A percentile compares a stretch with the other conserved stretches of the same genome.
phyloP scores from a whole-genome alignment of 192 early-diverging fungal genomes.

The Coemansia biformis region DNA sequence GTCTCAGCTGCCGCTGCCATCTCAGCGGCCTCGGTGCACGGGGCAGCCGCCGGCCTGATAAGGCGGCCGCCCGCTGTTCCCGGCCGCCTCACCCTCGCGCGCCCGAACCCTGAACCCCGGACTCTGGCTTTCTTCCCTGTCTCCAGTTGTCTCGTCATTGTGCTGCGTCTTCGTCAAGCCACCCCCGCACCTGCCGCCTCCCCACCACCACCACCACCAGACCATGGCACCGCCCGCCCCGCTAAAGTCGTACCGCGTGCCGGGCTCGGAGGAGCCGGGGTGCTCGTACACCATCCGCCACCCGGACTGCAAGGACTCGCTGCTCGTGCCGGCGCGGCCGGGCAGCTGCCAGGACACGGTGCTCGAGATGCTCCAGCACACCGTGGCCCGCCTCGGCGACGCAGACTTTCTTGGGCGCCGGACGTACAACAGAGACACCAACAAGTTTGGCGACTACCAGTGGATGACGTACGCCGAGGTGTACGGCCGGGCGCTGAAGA shows the following conservation, averaged over 20 bases:
- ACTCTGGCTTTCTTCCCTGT: neutral
- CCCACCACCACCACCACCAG: no score
- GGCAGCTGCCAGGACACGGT: constrained; percentile 34
- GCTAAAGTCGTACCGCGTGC: constrained; percentile 46
- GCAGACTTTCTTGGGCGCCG: constrained; percentile 64
- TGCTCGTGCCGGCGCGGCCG: constrained; percentile 12
- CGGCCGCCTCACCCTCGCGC: no score
- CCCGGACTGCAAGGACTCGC: constrained; percentile 32
- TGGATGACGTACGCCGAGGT: constrained; percentile 70
- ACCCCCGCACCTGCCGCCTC: no score
- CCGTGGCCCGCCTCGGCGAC: constrained; percentile 52
- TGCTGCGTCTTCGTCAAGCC: no score
- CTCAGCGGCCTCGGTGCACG: no score
- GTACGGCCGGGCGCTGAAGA: constrained; percentile 54
- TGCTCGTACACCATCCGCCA: constrained; percentile 45
- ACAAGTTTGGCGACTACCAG: constrained; percentile 59
- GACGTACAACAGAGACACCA: constrained; percentile 53
- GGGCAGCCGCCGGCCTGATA: no score
- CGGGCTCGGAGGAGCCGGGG: constrained; percentile 42
- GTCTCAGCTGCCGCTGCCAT: no score
- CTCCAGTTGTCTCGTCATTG: no score
- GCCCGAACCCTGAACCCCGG: neutral
- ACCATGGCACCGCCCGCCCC: constrained; percentile 13
- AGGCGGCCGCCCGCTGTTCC: no score
- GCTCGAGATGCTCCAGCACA: constrained; percentile 43